phyloP scores from a whole-genome alignment of 306 rosid genomes.

The Lupinus albus region DNA sequence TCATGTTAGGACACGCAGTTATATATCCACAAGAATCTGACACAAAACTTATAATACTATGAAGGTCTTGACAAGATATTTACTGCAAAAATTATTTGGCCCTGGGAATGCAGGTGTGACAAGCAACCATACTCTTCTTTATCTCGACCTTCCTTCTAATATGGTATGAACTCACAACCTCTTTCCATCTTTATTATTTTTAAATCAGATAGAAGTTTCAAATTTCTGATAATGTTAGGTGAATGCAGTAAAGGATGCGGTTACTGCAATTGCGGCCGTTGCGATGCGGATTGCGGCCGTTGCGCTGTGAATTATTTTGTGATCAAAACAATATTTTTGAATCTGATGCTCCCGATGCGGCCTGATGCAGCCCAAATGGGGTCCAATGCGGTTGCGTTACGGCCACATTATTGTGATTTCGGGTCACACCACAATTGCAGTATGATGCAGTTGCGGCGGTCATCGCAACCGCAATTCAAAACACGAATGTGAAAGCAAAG shows the following conservation, averaged over 20 bases:
- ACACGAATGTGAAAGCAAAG: neutral
- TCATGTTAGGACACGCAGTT: slow-evolving; percentile 18
- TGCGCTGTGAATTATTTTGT: too few relatives aligned
- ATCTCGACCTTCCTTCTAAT: slow-evolving; percentile 91
- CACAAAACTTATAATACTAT: slow-evolving; percentile 22
- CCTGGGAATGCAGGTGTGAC: slow-evolving; percentile 64
- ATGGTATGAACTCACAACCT: slow-evolving; percentile 56
- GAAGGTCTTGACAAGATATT: slow-evolving; percentile 81
- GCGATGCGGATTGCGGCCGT: too few relatives aligned
- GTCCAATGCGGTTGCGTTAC: too few relatives aligned
- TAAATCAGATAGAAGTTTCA: neutral
- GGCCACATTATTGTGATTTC: too few relatives aligned
- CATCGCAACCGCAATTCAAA: too few relatives aligned
- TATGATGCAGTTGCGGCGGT: too few relatives aligned
- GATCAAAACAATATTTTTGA: too few relatives aligned
- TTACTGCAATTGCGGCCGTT: too few relatives aligned
- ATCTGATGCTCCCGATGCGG: too few relatives aligned
- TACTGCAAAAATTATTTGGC: slow-evolving; percentile 76
- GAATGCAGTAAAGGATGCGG: too few relatives aligned
- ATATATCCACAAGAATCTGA: slow-evolving; percentile 16
- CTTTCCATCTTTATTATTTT: slow-evolving; percentile 21
- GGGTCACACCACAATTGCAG: too few relatives aligned
- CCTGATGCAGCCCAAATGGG: too few relatives aligned
- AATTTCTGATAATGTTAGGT: slow-evolving; percentile 6
- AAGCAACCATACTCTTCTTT: slow-evolving; percentile 54